These are phyloP conservation scores for Wakefieldia striispora DNA, from an alignment of 768 basidiomycete genomes.

Conservation along the genomic window DNA sequence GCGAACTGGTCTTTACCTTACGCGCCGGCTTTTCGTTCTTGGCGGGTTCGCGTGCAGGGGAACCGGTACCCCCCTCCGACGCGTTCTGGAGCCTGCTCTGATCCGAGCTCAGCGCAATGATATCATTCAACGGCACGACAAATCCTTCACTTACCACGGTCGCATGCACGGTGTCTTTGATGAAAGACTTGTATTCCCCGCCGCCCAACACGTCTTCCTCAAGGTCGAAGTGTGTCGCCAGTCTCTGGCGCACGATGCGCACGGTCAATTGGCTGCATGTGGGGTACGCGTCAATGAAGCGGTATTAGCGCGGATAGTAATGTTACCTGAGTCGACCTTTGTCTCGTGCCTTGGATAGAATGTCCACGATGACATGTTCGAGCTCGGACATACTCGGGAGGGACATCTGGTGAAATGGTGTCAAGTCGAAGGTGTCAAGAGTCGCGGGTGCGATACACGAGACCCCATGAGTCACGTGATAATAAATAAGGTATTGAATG, in stretches of 20 bases:
- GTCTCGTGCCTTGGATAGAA: slow-evolving; percentile 23
- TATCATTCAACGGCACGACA: not conserved
- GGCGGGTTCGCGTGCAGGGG: not conserved
- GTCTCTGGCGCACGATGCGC: slow-evolving; percentile 46
- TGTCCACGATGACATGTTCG: slow-evolving; percentile 16
- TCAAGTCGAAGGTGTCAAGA: not conserved
- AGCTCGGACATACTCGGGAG: slow-evolving; percentile 17
- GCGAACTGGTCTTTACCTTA: not conserved
- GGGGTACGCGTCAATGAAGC: slow-evolving; percentile 1
- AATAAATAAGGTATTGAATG: not conserved
- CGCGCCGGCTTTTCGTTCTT: slow-evolving; percentile 12
- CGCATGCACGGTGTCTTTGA: slow-evolving; percentile 37
- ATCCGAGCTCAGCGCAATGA: not conserved
- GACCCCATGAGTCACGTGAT: slow-evolving; percentile 15
- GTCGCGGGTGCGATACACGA: not conserved
- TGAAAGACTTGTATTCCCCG: slow-evolving; percentile 42
- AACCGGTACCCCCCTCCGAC: not conserved
- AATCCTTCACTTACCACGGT: slow-evolving; percentile 11
- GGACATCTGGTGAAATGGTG: slow-evolving; percentile 4
- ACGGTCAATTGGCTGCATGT: slow-evolving; percentile 39
- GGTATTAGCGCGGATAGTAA: not conserved
- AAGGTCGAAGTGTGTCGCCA: slow-evolving; percentile 49
- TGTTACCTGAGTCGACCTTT: slow-evolving; percentile 21
- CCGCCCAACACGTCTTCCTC: slow-evolving; percentile 42
- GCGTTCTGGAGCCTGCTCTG: slow-evolving; percentile 11